Base-by-base conservation (phyloP, 805 yeast genomes). In the Lipomyces yamadae region DNA sequence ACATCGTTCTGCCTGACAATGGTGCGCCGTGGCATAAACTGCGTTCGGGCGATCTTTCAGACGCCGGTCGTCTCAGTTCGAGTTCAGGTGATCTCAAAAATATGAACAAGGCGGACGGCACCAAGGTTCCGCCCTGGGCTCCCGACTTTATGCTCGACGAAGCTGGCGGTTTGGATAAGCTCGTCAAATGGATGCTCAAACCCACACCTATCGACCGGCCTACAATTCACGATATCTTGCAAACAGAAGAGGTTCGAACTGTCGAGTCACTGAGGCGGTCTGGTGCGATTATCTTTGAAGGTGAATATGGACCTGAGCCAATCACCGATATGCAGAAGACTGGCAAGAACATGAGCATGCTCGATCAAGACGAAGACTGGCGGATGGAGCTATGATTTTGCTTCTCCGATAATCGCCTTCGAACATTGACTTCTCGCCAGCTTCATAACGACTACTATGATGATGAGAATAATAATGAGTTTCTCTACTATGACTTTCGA, bases 11-110 rank as follows among this genome's bases (percentile, higher is more conserved):
- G 61, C 99, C 99, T 0, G 98, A 94, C 73, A 93, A 95, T 76
- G 99, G 99, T 4, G 85, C 91, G 13, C 93, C 96, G 37, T 95
- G 99, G 99, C 96, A 96, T 72, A 92, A 93, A 77, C 80, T 95
- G 67, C 83, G 99, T 71, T 90, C 97, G 54, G 99, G 98, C 0
- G 99, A 95, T 77, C 81, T 95, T 70, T 88, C 96, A 18, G 99
- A 95, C 77, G 98, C 98, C 56, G 71, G 71, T 10, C 59, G 70
- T 24, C 60, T 68, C 32, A 68, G 71, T 35, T 68, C 71, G 3
- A 76, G 79, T 57, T 87, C 91, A 2, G 88, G 88, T 30, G 94
- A 90, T 70, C 78, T 89, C 39, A 79, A 80, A 56, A 72, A 72
- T 29, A 68, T 67, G 13, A 59, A 62, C 50, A 62, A 48, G 29